Base-by-base conservation (phyloP, 306 rosid species). In the Ziziphus jujuba region DNA sequence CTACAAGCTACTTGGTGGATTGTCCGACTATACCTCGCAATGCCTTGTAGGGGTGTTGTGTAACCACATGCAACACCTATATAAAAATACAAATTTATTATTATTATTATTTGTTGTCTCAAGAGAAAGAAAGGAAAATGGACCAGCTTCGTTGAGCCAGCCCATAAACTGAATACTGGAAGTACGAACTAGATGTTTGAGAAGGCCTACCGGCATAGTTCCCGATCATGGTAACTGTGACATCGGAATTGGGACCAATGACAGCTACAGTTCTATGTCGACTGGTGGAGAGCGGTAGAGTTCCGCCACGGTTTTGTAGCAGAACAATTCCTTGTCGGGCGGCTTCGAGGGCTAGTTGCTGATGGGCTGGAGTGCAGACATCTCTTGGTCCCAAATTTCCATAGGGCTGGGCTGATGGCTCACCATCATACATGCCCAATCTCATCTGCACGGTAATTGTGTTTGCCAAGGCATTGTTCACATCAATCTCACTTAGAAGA, bases 341-440 rank as follows among this genome's bases (percentile, higher is more conserved):
- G 0, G 99, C 99, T 57, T 90, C 80, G 20, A 90, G 90, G 70
- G 99, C 97, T 11, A 93, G 51, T 11, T 88, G 35, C 11, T 93
- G 75, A 72, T 88, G 91, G 75, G 89, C 73, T 0, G 76, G 79
- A 0, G 72, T 77, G 75, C 99, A 93, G 1, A 93, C 95, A 3
- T 83, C 87, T 17, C 49, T 61, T 0, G 85, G 85, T 76, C 97
- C 96, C 53, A 93, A 67, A 0, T 81, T 70, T 2, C 96, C 99
- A 6, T 66, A 93, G 23, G 69, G 80, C 0, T 86, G 95, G 59
- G 84, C 71, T 0, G 86, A 81, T 0, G 87, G 87, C 17, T 87
- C 95, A 0, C 95, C 98, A 3, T 93, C 97, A 2, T 86, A 93
- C 97, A 93, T 86, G 20, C 99, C 99, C 47, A 93, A 74, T 62